Percentiles rank a stretch among this genome's conserved stretches.
Evolutionary conservation across 345 rosid species (phyloP).

Genomic region (Nasturtium officinale): DNA sequence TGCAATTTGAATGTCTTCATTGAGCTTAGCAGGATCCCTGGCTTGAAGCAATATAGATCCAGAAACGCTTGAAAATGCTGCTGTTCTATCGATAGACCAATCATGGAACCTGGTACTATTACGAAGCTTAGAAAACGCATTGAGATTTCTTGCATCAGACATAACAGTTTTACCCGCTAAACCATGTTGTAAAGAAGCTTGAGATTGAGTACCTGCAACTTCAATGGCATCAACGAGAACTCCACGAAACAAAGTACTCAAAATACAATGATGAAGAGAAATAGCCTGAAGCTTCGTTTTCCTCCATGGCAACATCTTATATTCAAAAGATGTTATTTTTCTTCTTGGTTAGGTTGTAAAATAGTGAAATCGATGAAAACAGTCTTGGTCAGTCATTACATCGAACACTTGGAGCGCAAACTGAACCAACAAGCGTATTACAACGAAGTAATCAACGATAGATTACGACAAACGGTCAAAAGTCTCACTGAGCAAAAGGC

Average conservation of each 20-base stretch:
- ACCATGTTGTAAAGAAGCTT: slow-evolving; percentile 27
- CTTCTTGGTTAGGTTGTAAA: neutral
- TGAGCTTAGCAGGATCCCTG: slow-evolving; percentile 71
- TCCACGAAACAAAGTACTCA: slow-evolving; percentile 34
- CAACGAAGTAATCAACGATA: too few relatives aligned
- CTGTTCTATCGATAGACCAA: slow-evolving; percentile 27
- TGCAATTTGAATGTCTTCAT: slow-evolving; percentile 61
- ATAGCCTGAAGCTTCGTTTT: slow-evolving; percentile 29
- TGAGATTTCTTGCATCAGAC: neutral
- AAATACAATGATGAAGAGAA: slow-evolving; percentile 21
- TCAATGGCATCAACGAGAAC: slow-evolving; percentile 14
- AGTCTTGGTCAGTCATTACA: slow-evolving; percentile 27
- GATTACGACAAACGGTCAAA: neutral
- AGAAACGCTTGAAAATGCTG: slow-evolving; percentile 49
- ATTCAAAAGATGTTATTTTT: neutral
- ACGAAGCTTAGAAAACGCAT: slow-evolving; percentile 7
- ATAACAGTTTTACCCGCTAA: slow-evolving; percentile 2
- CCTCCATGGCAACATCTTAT: slow-evolving; percentile 25
- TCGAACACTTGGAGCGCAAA: slow-evolving; percentile 31
- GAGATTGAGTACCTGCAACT: slow-evolving; percentile 31
- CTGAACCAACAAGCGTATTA: neutral
- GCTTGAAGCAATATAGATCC: slow-evolving; percentile 80
- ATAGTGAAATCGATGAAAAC: neutral
- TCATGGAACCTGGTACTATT: slow-evolving; percentile 12
- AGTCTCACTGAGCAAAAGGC: neutral